phyloP scores from a whole-genome alignment of 805 yeast species.

The Ogataea paraovalis region DNA sequence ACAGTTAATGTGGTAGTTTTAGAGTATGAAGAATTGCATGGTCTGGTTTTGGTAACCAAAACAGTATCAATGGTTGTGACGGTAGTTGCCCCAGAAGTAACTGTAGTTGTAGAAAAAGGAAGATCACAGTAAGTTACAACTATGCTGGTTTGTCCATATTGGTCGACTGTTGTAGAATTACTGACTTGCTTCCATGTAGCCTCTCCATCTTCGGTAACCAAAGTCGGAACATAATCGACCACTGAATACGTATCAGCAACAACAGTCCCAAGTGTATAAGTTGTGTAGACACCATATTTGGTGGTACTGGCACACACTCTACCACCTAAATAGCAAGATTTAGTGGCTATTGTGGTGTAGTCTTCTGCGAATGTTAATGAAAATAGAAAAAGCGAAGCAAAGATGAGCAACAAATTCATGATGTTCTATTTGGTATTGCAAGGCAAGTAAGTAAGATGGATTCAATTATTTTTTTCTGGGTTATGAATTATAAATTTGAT shows the following conservation, averaged over 20 bases:
- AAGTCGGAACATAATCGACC: conserved; percentile 13
- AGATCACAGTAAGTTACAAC: conserved; percentile 25
- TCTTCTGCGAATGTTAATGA: conserved; percentile 7
- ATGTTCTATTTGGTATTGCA: too few relatives aligned
- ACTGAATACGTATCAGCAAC: conserved; percentile 8
- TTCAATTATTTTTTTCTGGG: too few relatives aligned
- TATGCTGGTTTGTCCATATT: conserved; percentile 15
- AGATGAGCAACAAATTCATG: background rate
- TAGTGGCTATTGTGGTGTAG: conserved; percentile 15
- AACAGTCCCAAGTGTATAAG: conserved; percentile 7
- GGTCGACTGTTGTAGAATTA: conserved; percentile 12
- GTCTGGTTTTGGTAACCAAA: conserved; percentile 6
- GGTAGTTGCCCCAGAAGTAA: conserved; percentile 8
- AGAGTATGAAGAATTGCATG: conserved; percentile 19
- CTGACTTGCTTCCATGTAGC: conserved; percentile 20
- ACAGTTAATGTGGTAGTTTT: conserved; percentile 7
- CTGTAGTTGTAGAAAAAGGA: conserved; percentile 10
- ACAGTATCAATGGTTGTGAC: conserved; percentile 2
- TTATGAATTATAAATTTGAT: too few relatives aligned
- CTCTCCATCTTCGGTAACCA: conserved; percentile 8
- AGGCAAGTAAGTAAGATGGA: too few relatives aligned
- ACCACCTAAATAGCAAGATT: conserved; percentile 15
- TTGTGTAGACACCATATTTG: conserved; percentile 12
- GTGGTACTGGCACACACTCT: conserved; percentile 19
- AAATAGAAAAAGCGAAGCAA: background rate